Evolutionary conservation across 2,329 filamentous ascomycete species (phyloP).

Genomic region (Claviceps lovelessii): DNA sequence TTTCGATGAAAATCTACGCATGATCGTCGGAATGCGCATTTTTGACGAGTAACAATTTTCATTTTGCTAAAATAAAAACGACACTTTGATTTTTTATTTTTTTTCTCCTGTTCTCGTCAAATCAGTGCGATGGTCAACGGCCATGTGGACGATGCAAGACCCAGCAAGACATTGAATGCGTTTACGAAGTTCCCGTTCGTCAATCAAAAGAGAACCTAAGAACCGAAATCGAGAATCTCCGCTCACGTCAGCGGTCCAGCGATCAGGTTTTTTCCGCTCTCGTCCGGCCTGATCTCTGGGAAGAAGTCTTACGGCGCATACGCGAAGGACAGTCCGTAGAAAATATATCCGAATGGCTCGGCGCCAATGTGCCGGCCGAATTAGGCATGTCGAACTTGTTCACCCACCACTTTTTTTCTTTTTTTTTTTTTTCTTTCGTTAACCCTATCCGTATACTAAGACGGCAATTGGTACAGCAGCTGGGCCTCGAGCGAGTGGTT

Average conservation of each 20-base stretch:
- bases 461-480: constrained; percentile 10
- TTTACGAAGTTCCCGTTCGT: constrained; percentile 48
- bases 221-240: constrained; percentile 43
- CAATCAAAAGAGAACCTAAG: constrained; percentile 50
- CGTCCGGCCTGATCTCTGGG: constrained; percentile 33
- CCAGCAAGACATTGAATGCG: constrained; percentile 41
- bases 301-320: constrained; percentile 39
- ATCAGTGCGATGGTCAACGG: constrained; percentile 44
- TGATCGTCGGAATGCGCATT: neutral
- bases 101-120: neutral
- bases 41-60: neutral
- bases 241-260: constrained; percentile 37
- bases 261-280: constrained; percentile 43
- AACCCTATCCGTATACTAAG: constrained; percentile 7
- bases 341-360: constrained; percentile 41
- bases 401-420: constrained; percentile 11
- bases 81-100: neutral
- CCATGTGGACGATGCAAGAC: constrained; percentile 41
- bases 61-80: neutral
- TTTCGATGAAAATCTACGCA: neutral
- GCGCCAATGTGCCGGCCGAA: constrained; percentile 17
- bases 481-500: constrained; percentile 12
- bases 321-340: constrained; percentile 41
- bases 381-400: constrained; percentile 11
- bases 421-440: neutral